Conservation (phyloP, 2,329 filamentous ascomycete genomes). For the Claviceps citrina region DNA sequence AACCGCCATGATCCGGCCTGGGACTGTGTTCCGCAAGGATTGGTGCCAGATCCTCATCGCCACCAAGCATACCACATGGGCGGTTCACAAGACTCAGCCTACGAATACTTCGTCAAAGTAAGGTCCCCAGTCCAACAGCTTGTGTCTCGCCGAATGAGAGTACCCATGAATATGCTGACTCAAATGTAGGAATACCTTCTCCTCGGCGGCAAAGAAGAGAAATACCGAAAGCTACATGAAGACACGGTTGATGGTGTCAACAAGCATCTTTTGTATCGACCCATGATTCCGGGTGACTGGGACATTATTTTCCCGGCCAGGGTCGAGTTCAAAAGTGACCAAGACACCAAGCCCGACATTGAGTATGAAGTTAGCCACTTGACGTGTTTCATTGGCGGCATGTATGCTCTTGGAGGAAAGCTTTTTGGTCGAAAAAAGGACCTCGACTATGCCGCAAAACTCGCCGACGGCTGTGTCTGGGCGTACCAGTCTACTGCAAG, state of each 20-base stretch:
- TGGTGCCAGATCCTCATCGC: slow-evolving; percentile 32
- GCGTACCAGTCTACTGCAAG: slow-evolving; percentile 35
- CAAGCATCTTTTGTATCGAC: slow-evolving; percentile 60
- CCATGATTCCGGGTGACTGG: slow-evolving; percentile 51
- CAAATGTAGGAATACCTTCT: slow-evolving; percentile 48
- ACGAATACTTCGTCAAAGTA: slow-evolving; percentile 54
- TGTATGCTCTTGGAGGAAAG: slow-evolving; percentile 46
- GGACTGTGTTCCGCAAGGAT: slow-evolving; percentile 44
- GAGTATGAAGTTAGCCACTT: slow-evolving; percentile 49
- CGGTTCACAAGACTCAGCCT: slow-evolving; percentile 53
- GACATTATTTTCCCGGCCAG: slow-evolving; percentile 64
- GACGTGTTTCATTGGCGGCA: slow-evolving; percentile 52
- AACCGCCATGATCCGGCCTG: slow-evolving; percentile 20
- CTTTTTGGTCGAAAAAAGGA: slow-evolving; percentile 34
- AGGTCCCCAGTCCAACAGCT: not conserved
- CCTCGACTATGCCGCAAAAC: slow-evolving; percentile 28
- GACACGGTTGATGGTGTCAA: slow-evolving; percentile 52
- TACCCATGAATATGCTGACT: not conserved
- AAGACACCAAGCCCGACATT: slow-evolving; percentile 22
- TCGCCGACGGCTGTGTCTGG: slow-evolving; percentile 41
- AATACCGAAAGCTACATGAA: slow-evolving; percentile 61
- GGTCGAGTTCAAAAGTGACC: slow-evolving; percentile 26
- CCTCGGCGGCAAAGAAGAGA: slow-evolving; percentile 55
- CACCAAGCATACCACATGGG: slow-evolving; percentile 43
- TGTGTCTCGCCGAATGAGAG: not conserved